Evolutionary conservation across 2,329 filamentous ascomycete genomes (phyloP).

Genomic region (Colletotrichum viniferum): DNA sequence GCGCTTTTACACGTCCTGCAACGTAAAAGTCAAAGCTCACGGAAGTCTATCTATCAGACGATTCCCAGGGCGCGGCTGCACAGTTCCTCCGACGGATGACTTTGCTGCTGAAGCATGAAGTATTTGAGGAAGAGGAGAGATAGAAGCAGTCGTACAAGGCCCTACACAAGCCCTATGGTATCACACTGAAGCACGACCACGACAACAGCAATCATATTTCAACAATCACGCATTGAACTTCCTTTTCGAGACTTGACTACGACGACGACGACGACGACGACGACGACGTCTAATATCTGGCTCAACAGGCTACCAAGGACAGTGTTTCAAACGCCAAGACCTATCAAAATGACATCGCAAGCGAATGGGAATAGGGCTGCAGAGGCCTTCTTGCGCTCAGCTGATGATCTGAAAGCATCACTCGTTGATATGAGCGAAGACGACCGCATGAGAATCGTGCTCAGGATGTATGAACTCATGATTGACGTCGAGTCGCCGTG

Average conservation of each 20-base stretch:
- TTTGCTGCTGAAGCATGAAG: not conserved
- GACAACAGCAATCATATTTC: not conserved
- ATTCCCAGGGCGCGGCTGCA: not conserved
- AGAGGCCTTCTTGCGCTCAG: not conserved
- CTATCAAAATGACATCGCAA: not conserved
- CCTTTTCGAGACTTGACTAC: not conserved
- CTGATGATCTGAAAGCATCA: not conserved
- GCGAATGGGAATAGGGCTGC: not conserved
- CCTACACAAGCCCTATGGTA: not conserved
- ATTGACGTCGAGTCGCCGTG: not conserved
- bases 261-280: not conserved
- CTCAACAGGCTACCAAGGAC: not conserved
- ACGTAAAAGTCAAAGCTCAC: not conserved
- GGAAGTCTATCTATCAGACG: not conserved
- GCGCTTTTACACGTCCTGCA: not conserved
- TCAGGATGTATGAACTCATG: not conserved
- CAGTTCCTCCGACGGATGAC: not conserved
- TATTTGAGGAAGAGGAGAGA: not conserved
- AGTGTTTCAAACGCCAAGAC: not conserved
- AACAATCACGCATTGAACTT: not conserved
- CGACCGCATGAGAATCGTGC: not conserved
- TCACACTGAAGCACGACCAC: not conserved
- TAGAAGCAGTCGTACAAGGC: not conserved
- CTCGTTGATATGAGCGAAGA: not conserved
- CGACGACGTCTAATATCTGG: not conserved